Base-by-base conservation (phyloP, 1,284 basidiomycete genomes). In the Malassezia sympodialis region DNA sequence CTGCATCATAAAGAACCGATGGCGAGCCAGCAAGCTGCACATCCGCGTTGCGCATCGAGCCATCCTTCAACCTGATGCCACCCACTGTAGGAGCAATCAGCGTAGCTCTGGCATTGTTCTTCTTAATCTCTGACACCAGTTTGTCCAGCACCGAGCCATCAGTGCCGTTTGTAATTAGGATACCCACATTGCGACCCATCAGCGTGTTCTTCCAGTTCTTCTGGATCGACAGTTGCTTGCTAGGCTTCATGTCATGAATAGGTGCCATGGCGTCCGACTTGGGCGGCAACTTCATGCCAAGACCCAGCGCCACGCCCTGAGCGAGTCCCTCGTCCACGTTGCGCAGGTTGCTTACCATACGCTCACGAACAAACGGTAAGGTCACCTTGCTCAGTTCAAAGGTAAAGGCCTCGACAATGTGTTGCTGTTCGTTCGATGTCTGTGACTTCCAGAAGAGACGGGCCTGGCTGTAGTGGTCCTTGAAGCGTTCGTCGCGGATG, bases 301-400 rank as follows among this genome's bases (percentile, higher is more conserved):
- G 28, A 21, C 51, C 51, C 26, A 26, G 12, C 10, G 44, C 44
- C 2, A 53, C 27, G 19, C 45, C 26, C 4, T 10, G n/a, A 0
- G 51, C 51, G 2, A 53, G 44, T 1, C 10, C 23, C n/a, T 53
- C 51, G 40, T 53, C 51, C 28, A 53, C 51, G 27, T 47, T 47
- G 24, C 51, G 51, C 44, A 53, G 41, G 51, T 48, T 53, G 1
- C 24, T 35, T 10, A 53, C 44, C 17, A 42, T 27, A 21, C 51
- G 51, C 30, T 34, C 15, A 11, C 32, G 51, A 27, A 53, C 51
- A 6, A 46, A 34, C 41, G 40, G 21, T 8, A 53, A 15, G 10
- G 34, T 27, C n/a, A 53, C 51, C 26, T 53, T 34, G 19, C 31
- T 37, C 8, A 53, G 51, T 21, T 53, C 51, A n/a, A 53, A 53